phyloP scores from a whole-genome alignment of 495 filamentous ascomycete genomes.

The Pyronema domesticum region DNA sequence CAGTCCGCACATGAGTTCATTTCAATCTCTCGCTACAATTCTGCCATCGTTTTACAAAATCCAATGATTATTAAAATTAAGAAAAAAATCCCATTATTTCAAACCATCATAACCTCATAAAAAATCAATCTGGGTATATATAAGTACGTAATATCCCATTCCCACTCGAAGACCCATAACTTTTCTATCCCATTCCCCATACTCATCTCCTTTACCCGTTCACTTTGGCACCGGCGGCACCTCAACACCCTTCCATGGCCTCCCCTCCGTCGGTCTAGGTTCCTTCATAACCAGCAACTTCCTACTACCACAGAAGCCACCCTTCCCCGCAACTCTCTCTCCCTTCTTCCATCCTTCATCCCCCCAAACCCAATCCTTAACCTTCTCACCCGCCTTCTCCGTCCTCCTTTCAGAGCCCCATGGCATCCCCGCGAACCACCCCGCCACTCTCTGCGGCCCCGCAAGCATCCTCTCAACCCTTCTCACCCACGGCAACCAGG shows the following conservation, averaged over 20 bases:
- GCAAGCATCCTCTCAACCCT: constrained; percentile 43
- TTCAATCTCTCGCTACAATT: too few relatives aligned
- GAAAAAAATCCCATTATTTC: too few relatives aligned
- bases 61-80: too few relatives aligned
- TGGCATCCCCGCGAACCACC: constrained; percentile 35
- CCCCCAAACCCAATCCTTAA: constrained; percentile 38
- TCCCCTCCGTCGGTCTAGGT: constrained; percentile 32
- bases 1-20: too few relatives aligned
- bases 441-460: constrained; percentile 37
- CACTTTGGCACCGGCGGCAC: constrained; percentile 11
- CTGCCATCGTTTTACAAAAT: too few relatives aligned
- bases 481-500: constrained; percentile 37
- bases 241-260: constrained; percentile 35
- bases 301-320: constrained; percentile 40
- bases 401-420: constrained; percentile 39
- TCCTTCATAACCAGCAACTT: constrained; percentile 41
- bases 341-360: constrained; percentile 40
- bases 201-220: neutral
- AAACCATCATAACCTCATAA: too few relatives aligned
- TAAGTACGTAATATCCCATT: too few relatives aligned
- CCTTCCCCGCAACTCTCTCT: constrained; percentile 34
- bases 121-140: too few relatives aligned
- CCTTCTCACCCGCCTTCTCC: constrained; percentile 41
- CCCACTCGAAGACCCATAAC: neutral
- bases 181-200: neutral